These are phyloP conservation scores for Rhododendron simsii DNA, from an alignment of 148 eudicot species.

Conservation along the genomic window DNA sequence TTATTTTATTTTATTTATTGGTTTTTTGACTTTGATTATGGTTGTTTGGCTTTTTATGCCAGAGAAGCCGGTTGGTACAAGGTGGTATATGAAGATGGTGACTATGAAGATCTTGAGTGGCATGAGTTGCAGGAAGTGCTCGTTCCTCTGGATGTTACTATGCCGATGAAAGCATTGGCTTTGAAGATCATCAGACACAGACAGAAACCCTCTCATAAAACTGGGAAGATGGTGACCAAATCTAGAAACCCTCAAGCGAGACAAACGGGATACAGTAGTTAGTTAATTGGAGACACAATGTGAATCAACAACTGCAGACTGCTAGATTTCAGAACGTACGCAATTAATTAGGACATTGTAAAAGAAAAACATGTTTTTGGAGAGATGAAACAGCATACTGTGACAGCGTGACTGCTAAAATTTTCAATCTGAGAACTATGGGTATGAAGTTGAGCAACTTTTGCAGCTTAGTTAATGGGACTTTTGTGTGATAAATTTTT, in stretches of 20 bases:
- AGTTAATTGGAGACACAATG: neutral
- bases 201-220: conserved; percentile 29
- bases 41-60: neutral
- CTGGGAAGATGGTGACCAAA: conserved; percentile 14
- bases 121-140: conserved; percentile 57
- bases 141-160: conserved; percentile 58
- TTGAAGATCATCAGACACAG: conserved; percentile 43
- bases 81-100: conserved; percentile 79
- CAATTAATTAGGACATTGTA: neutral
- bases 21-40: neutral
- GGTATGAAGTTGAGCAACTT: neutral
- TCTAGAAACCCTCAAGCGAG: neutral
- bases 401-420: neutral
- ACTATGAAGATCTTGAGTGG: conserved; percentile 87
- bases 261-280: neutral
- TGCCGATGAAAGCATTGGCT: conserved; percentile 60
- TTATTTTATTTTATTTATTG: neutral
- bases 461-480: neutral
- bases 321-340: neutral
- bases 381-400: neutral
- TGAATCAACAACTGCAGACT: neutral
- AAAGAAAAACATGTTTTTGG: neutral
- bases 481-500: neutral
- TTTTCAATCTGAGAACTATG: neutral
- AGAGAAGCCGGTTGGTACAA: conserved; percentile 65